Evolutionary conservation across 2,329 filamentous ascomycete species (phyloP).

Genomic region (Fusarium verrucosum): DNA sequence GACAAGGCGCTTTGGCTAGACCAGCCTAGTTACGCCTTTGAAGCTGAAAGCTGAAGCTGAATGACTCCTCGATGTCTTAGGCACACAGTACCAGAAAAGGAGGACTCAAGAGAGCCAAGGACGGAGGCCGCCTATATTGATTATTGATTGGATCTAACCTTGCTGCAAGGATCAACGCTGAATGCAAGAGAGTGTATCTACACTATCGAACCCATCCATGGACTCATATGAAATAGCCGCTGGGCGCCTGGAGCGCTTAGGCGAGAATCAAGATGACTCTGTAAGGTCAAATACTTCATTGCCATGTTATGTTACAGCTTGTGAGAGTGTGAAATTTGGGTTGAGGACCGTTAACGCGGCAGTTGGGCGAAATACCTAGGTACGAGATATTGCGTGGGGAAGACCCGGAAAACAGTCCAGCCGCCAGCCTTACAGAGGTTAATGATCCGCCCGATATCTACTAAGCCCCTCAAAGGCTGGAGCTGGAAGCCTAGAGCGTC

Average conservation of each 20-base stretch:
- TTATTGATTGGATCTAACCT: constrained; percentile 1
- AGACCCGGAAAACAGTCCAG: constrained; percentile 15
- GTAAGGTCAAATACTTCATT: not conserved
- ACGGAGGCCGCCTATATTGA: not conserved
- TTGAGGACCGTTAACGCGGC: not conserved
- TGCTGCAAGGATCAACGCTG: not conserved
- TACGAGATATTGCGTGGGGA: constrained; percentile 1
- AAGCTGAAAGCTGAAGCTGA: constrained; percentile 12
- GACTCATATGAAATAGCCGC: not conserved
- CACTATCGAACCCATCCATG: not conserved
- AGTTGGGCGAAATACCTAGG: not conserved
- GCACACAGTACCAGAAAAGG: not conserved
- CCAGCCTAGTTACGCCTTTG: not conserved
- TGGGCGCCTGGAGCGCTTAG: constrained; percentile 4
- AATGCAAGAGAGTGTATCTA: not conserved
- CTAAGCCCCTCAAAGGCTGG: constrained; percentile 11
- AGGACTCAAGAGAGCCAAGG: not conserved
- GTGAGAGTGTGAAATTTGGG: not conserved
- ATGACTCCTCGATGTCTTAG: constrained; percentile 1
- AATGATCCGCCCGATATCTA: constrained; percentile 11
- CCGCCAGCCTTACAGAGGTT: constrained; percentile 24
- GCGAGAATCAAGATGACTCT: not conserved
- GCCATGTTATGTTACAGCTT: not conserved
- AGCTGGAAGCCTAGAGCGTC: constrained; percentile 1
- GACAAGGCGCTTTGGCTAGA: constrained; percentile 15